Evolutionary conservation across 331 rosid species (phyloP).

Genomic region (Malus hybrid): DNA sequence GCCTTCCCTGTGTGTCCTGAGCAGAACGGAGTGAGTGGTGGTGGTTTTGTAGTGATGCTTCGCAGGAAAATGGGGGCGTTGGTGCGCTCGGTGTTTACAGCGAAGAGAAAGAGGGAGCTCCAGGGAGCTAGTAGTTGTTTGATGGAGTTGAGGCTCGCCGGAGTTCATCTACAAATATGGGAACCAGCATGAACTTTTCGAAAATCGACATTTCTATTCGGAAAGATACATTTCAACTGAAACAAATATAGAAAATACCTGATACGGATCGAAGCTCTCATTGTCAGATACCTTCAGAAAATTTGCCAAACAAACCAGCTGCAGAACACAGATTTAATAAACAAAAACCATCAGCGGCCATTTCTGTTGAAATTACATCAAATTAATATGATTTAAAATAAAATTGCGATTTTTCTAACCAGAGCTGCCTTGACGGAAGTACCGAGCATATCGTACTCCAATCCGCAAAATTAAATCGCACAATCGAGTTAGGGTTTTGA

Average conservation of each 20-base stretch:
- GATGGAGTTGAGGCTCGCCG: too few species aligned
- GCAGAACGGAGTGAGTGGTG: too few species aligned
- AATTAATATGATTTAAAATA: too few species aligned
- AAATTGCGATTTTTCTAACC: constrained; percentile 15
- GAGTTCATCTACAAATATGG: not conserved
- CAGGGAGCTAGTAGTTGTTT: too few species aligned
- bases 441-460: constrained; percentile 94
- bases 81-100: too few species aligned
- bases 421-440: constrained; percentile 81
- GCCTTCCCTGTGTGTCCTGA: too few species aligned
- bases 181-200: not conserved
- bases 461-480: constrained; percentile 32
- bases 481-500: constrained; percentile 9
- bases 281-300: constrained; percentile 90
- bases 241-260: constrained; percentile 37
- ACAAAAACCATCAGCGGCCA: not conserved
- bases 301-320: constrained; percentile 96
- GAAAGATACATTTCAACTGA: not conserved
- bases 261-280: constrained; percentile 93
- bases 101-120: too few species aligned
- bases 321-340: constrained; percentile 4
- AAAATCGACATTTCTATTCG: not conserved
- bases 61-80: too few species aligned
- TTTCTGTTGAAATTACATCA: not conserved
- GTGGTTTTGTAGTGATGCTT: too few species aligned